phyloP scores from a whole-genome alignment of 352 stramenopile species.

The Phytophthora sp. region DNA sequence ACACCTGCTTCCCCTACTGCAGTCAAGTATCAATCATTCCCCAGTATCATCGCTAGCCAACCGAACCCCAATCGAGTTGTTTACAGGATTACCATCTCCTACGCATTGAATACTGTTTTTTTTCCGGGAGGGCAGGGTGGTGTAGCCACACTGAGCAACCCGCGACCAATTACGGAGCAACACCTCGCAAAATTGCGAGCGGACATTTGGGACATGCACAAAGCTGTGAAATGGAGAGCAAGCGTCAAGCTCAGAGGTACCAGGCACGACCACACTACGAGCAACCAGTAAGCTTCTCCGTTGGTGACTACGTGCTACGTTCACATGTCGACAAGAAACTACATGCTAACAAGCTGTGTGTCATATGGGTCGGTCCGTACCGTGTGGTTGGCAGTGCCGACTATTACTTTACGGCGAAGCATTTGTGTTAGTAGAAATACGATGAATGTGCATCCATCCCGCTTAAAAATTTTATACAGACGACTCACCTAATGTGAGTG shows the following conservation, averaged over 20 bases:
- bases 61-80: not conserved
- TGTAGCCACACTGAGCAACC: not conserved
- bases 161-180: not conserved
- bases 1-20: not conserved
- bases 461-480: constrained; percentile 10
- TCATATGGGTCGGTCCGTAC: constrained; percentile 41
- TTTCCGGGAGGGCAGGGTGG: constrained; percentile 2
- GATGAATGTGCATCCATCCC: constrained; percentile 12
- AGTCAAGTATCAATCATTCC: constrained; percentile 9
- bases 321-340: constrained; percentile 17
- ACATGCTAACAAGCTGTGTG: constrained; percentile 33
- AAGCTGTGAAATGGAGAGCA: constrained; percentile 3
- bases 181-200: not conserved
- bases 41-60: constrained; percentile 5
- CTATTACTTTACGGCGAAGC: constrained; percentile 25
- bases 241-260: not conserved
- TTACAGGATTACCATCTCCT: constrained; percentile 6
- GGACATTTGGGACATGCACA: constrained; percentile 15
- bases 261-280: constrained; percentile 5
- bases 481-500: not conserved
- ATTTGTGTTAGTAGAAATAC: not conserved
- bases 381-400: constrained; percentile 18
- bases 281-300: constrained; percentile 13
- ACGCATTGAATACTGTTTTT: not conserved
- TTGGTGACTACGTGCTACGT: constrained; percentile 38